phyloP scores from a whole-genome alignment of 1,284 basidiomycete species.

The Melanopsichium pennsylvanicum region DNA sequence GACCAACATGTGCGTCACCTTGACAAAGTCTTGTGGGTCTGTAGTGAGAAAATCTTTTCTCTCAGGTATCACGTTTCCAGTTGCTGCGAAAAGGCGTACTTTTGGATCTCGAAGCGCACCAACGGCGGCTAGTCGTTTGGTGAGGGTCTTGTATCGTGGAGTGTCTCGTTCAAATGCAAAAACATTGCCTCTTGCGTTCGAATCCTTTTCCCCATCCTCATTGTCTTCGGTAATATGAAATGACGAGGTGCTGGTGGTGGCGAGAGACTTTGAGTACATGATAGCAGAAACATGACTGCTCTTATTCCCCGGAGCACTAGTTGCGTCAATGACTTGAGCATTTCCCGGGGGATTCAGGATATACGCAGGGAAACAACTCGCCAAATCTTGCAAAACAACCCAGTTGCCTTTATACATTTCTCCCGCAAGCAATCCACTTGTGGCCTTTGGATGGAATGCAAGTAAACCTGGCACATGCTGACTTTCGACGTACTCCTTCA shows the following conservation, averaged over 20 bases:
- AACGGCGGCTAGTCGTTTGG: slow-evolving; percentile 21
- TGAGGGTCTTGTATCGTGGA: slow-evolving; percentile 24
- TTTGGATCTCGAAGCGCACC: slow-evolving; percentile 8
- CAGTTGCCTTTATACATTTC: slow-evolving; percentile 75
- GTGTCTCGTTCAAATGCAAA: slow-evolving; percentile 56
- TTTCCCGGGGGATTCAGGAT: slow-evolving; percentile 67
- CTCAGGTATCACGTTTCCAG: slow-evolving; percentile 43
- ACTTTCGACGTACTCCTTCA: slow-evolving; percentile 62
- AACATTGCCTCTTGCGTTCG: slow-evolving; percentile 13
- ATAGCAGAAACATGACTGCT: slow-evolving; percentile 90
- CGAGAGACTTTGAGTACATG: slow-evolving; percentile 18
- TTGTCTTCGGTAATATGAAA: no score
- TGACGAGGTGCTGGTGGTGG: no score
- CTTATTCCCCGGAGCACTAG: slow-evolving; percentile 97
- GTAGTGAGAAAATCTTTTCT: slow-evolving; percentile 55
- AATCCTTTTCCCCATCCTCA: neutral
- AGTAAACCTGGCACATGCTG: slow-evolving; percentile 80
- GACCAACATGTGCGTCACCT: slow-evolving; percentile 57
- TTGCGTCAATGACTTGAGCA: slow-evolving; percentile 82
- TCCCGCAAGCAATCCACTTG: slow-evolving; percentile 44
- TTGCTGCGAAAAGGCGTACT: no score
- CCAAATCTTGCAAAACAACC: slow-evolving; percentile 95
- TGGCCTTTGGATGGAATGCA: slow-evolving; percentile 73
- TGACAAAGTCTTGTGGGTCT: slow-evolving; percentile 15
- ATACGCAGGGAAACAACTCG: slow-evolving; percentile 91